Percentiles rank a stretch among this genome's conserved stretches.
phyloP scores from a whole-genome alignment of 2,329 filamentous ascomycete species.

The Colletotrichum sp. region DNA sequence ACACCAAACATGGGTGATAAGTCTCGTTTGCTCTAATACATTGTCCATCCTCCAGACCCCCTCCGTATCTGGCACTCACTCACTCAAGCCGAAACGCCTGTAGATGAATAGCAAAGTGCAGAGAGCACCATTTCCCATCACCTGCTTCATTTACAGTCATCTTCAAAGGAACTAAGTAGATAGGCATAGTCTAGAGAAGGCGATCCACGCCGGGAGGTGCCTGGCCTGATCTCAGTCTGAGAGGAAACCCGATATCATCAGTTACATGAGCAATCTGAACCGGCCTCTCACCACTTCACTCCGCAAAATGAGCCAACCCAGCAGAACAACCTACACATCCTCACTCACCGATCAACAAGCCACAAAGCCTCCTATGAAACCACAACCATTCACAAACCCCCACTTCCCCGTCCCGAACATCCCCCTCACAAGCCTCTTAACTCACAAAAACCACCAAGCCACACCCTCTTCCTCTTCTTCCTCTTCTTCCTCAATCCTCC shows the following conservation, averaged over 20 bases:
- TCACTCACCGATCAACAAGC: neutral
- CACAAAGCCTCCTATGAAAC: neutral
- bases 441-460: neutral
- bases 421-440: neutral
- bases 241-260: neutral
- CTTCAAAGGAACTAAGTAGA: rapidly evolving
- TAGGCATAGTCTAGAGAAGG: neutral
- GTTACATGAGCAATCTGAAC: neutral
- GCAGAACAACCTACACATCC: neutral
- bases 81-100: neutral
- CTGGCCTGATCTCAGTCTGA: neutral
- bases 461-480: neutral
- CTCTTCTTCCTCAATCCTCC: neutral
- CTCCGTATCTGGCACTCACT: neutral
- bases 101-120: too few relatives aligned
- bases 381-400: neutral
- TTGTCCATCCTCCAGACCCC: rapidly evolving
- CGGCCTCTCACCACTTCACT: neutral
- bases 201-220: rapidly evolving
- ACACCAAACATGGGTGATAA: neutral
- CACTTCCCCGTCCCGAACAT: neutral
- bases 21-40: rapidly evolving
- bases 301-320: rapidly evolving
- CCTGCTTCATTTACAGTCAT: neutral
- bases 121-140: too few relatives aligned